Evolutionary conservation across 306 rosid species (phyloP).

Genomic region (Abrus pulchellus): DNA sequence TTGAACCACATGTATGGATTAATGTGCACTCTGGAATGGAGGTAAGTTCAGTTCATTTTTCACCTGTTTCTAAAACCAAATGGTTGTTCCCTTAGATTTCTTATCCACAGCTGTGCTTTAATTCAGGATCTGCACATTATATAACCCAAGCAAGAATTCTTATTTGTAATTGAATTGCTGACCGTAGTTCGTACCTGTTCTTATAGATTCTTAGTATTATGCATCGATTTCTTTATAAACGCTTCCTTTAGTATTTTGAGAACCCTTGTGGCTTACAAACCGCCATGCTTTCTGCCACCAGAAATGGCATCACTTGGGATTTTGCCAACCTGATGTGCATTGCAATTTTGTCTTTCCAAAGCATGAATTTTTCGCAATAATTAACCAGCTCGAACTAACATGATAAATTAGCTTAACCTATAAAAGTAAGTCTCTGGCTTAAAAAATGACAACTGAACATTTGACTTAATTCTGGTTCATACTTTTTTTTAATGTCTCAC

Average conservation of each 20-base stretch:
- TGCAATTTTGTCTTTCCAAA: slow-evolving; percentile 18
- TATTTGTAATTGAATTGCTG: slow-evolving; percentile 17
- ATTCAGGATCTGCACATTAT: slow-evolving; percentile 35
- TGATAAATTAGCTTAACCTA: neutral
- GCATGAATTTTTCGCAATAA: neutral
- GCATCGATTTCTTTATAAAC: neutral
- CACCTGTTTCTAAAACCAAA: slow-evolving; percentile 22
- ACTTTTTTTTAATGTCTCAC: slow-evolving; percentile 1
- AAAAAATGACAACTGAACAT: slow-evolving; percentile 26
- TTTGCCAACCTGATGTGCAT: slow-evolving; percentile 5
- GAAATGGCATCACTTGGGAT: neutral
- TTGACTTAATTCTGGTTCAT: slow-evolving; percentile 13
- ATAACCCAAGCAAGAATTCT: slow-evolving; percentile 34
- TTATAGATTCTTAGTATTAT: slow-evolving; percentile 13
- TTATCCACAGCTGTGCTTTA: slow-evolving; percentile 32
- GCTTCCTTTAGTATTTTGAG: slow-evolving; percentile 1
- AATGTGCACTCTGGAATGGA: slow-evolving; percentile 99
- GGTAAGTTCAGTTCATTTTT: slow-evolving; percentile 56
- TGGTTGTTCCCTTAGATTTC: slow-evolving; percentile 17
- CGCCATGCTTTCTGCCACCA: slow-evolving; percentile 17
- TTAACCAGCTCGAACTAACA: slow-evolving; percentile 18
- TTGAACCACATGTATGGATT: slow-evolving; percentile 95
- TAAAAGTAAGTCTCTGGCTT: slow-evolving; percentile 2
- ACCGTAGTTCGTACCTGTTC: slow-evolving; percentile 27
- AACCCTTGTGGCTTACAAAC: neutral